Percentiles rank a stretch among this genome's conserved stretches.
Evolutionary conservation across 2,329 filamentous ascomycete species (phyloP).

Genomic region (Aspergillus flavus): DNA sequence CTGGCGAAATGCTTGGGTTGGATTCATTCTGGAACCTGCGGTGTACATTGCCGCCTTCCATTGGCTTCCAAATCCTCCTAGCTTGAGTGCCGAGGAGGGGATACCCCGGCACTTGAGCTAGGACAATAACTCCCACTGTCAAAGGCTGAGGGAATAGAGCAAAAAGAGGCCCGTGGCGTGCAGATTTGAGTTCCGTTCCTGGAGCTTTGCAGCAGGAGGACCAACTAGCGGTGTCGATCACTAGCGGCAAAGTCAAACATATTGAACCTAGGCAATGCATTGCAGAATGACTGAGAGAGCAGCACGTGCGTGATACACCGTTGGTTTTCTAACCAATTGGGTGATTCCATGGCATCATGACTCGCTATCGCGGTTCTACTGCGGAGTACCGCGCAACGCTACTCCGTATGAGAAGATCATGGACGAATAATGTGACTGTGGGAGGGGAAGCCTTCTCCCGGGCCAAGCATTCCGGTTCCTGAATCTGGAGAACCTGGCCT

Average conservation of each 20-base stretch:
- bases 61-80: conserved; percentile 1
- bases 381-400: conserved; percentile 1
- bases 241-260: conserved; percentile 4
- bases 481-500: conserved; percentile 2
- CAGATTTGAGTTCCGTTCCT: conserved; percentile 16
- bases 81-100: background rate
- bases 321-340: background rate
- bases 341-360: background rate
- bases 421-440: conserved; percentile 1
- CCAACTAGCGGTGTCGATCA: conserved; percentile 14
- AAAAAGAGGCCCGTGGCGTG: background rate
- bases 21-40: background rate
- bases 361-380: background rate
- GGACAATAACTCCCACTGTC: background rate
- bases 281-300: background rate
- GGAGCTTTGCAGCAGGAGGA: conserved; percentile 11
- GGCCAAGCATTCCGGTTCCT: background rate
- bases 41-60: background rate
- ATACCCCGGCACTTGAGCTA: conserved; percentile 10
- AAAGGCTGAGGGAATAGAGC: background rate
- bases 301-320: conserved; percentile 13
- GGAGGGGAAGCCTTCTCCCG: background rate
- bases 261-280: background rate
- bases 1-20: conserved; percentile 2
- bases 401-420: background rate